These are phyloP conservation scores for Cairneyella variabilis DNA, from an alignment of 495 filamentous ascomycete genomes.

Conservation along the genomic window DNA sequence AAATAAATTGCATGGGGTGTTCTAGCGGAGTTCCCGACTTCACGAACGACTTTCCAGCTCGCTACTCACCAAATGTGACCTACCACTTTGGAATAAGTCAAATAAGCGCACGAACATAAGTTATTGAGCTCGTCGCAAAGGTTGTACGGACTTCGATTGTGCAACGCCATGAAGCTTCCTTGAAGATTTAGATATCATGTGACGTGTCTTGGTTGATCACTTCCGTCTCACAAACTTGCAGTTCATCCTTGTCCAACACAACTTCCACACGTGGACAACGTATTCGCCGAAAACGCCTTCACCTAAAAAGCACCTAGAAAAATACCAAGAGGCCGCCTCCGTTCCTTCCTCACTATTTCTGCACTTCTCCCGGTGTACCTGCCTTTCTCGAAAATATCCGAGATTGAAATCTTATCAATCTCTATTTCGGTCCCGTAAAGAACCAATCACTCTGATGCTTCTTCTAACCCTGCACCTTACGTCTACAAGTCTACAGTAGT, in stretches of 20 bases:
- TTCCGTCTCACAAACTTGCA: background rate
- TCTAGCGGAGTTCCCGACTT: too few species aligned
- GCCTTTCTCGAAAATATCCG: constrained; percentile 8
- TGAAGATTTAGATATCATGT: background rate
- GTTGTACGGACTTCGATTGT: too few species aligned
- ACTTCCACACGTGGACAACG: constrained; percentile 11
- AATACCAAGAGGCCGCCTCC: background rate
- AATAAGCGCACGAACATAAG: too few species aligned
- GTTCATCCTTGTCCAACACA: background rate
- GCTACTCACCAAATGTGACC: too few species aligned
- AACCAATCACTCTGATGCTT: constrained; percentile 3
- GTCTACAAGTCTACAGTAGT: background rate
- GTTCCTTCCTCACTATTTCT: background rate
- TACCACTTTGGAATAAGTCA: too few species aligned
- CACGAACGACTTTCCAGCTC: too few species aligned
- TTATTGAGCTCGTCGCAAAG: too few species aligned
- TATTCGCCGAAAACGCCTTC: background rate
- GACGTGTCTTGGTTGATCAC: background rate
- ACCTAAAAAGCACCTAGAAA: constrained; percentile 1
- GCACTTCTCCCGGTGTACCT: background rate
- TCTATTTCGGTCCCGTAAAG: background rate
- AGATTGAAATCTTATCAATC: constrained; percentile 1
- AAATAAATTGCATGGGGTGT: constrained; percentile 14
- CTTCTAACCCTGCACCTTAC: background rate
- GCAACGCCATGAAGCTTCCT: background rate